Percentiles rank a stretch among this genome's conserved stretches.
phyloP scores from a whole-genome alignment of 202 grass and related monocot genomes.

The Dendrocalamus latiflorus region DNA sequence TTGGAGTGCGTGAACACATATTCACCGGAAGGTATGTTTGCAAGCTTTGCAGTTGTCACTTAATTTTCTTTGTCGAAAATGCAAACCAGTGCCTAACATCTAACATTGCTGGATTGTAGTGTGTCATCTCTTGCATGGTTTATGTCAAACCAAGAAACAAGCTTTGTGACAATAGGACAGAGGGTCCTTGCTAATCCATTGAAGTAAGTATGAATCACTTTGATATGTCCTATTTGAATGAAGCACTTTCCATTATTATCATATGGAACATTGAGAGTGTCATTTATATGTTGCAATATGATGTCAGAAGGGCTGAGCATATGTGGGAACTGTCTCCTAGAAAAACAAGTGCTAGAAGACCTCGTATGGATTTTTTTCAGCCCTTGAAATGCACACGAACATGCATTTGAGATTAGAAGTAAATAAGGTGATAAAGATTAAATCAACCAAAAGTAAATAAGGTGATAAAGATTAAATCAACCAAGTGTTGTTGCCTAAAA shows the following conservation, averaged over 20 bases:
- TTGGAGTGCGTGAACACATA: conserved; percentile 96
- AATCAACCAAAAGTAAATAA: no score
- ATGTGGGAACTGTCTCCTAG: background rate
- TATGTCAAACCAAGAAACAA: conserved; percentile 96
- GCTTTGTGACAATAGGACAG: conserved; percentile 94
- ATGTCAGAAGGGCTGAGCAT: background rate
- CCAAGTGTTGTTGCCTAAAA: no score
- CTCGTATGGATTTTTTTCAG: background rate
- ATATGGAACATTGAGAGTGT: background rate
- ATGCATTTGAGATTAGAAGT: no score
- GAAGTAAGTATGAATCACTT: conserved; percentile 55
- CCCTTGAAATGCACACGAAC: no score
- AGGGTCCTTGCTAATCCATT: conserved; percentile 86
- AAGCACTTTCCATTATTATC: background rate
- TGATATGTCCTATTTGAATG: no score
- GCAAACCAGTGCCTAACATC: conserved; percentile 25
- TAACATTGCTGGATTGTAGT: conserved; percentile 50
- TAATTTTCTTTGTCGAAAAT: conserved; percentile 9
- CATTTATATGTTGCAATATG: background rate
- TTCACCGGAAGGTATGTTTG: conserved; percentile 81
- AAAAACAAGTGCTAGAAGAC: background rate
- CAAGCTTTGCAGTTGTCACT: conserved; percentile 4
- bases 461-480: no score
- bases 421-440: no score
- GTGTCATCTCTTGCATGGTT: conserved; percentile 97